A percentile compares a stretch with the other conserved stretches of the same genome.
phyloP scores from a whole-genome alignment of 1,284 basidiomycete species.

The Apiotrichum brassicae region DNA sequence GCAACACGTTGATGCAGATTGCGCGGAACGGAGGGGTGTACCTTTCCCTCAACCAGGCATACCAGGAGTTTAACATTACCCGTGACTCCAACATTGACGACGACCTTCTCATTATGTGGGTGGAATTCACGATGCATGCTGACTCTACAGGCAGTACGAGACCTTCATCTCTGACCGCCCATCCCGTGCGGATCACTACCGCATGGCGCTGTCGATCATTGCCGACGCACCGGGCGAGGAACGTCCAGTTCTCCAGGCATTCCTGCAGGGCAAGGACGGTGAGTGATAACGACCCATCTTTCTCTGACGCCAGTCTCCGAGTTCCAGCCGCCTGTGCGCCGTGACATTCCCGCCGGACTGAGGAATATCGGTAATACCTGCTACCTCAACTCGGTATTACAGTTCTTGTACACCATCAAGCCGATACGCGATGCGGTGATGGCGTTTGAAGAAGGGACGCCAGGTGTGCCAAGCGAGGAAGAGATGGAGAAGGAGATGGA shows the following conservation, averaged over 20 bases:
- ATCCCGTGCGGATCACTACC: conserved; percentile 34
- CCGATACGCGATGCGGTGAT: conserved; percentile 42
- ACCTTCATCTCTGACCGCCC: conserved; percentile 17
- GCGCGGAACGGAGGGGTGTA: conserved; percentile 25
- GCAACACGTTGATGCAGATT: conserved; percentile 23
- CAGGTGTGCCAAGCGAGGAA: not conserved
- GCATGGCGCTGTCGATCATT: conserved; percentile 33
- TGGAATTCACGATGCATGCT: not conserved
- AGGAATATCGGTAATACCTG: conserved; percentile 47
- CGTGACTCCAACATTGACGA: conserved; percentile 32
- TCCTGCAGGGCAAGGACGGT: conserved; percentile 24
- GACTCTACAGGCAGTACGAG: conserved; percentile 37
- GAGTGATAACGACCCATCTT: not conserved
- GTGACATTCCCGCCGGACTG: conserved; percentile 44
- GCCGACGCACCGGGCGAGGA: conserved; percentile 37
- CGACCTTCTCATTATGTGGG: conserved; percentile 37
- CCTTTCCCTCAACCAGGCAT: conserved; percentile 37
- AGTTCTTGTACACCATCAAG: conserved; percentile 45
- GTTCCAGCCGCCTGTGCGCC: conserved; percentile 23
- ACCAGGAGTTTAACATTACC: conserved; percentile 34
- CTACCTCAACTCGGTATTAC: conserved; percentile 45
- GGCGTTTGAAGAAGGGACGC: conserved; percentile 18
- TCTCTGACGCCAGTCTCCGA: conserved; percentile 13
- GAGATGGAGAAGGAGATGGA: conserved; percentile 7
- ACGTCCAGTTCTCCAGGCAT: conserved; percentile 31